Evolutionary conservation across 1,284 basidiomycete genomes (phyloP).

Genomic region (Pseudozyma flocculosa): DNA sequence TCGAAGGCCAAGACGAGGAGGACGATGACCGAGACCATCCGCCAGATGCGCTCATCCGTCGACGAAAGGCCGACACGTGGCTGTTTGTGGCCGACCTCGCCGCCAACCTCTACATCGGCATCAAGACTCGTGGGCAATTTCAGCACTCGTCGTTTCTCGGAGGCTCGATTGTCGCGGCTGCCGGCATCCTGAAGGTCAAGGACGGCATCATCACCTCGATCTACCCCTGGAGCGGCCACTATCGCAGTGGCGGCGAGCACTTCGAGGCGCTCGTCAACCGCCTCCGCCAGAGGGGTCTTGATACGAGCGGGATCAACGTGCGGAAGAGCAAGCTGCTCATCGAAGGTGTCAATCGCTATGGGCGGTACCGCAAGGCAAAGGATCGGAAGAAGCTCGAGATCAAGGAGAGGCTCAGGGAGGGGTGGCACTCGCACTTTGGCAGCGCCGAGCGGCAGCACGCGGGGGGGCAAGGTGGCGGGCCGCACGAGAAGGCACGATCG

Average conservation of each 20-base stretch:
- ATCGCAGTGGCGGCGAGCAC: constrained; percentile 32
- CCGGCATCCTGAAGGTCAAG: constrained; percentile 36
- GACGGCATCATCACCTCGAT: constrained; percentile 40
- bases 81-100: constrained; percentile 38
- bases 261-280: constrained; percentile 35
- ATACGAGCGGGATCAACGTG: constrained; percentile 37
- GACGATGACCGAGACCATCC: no score
- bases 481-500: no score
- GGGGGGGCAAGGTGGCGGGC: not conserved
- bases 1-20: not conserved
- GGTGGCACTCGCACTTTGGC: constrained; percentile 7
- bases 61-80: constrained; percentile 26
- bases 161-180: constrained; percentile 33
- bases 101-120: constrained; percentile 39
- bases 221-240: constrained; percentile 41
- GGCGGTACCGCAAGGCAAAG: constrained; percentile 36
- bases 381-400: constrained; percentile 25
- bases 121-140: constrained; percentile 42
- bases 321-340: constrained; percentile 39
- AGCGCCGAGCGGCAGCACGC: not conserved
- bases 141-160: constrained; percentile 39
- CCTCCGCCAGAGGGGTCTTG: constrained; percentile 24
- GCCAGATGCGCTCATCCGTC: constrained; percentile 21
- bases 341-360: constrained; percentile 37
- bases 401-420: constrained; percentile 15